Conservation (phyloP, 2,329 filamentous ascomycete species). For the Dryadomyces quercivorus region DNA sequence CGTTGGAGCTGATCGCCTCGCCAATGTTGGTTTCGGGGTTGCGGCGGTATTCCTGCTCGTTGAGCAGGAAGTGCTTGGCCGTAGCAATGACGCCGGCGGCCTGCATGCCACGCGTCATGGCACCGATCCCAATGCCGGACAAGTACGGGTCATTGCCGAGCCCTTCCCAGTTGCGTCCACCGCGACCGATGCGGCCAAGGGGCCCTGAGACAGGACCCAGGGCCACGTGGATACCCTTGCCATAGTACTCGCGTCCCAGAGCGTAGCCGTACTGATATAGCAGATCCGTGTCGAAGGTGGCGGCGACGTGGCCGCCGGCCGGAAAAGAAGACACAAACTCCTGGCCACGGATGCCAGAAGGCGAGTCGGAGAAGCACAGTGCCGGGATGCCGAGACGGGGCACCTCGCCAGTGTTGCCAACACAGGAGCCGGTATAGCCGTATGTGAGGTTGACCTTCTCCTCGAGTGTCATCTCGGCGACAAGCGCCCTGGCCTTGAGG, state of each 20-base stretch:
- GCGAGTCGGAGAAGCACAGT: conserved; percentile 60
- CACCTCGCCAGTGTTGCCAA: conserved; percentile 29
- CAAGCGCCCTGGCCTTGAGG: conserved; percentile 50
- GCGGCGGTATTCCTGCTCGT: conserved; percentile 21
- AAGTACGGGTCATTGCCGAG: conserved; percentile 55
- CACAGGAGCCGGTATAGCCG: conserved; percentile 41
- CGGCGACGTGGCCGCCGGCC: conserved; percentile 57
- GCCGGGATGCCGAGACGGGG: conserved; percentile 43
- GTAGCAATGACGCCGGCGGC: conserved; percentile 30
- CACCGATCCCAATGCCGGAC: conserved; percentile 49
- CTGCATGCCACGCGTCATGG: conserved; percentile 58
- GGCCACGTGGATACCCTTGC: conserved; percentile 62
- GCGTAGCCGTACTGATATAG: conserved; percentile 54
- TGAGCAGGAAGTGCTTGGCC: conserved; percentile 20
- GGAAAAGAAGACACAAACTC: conserved; percentile 61
- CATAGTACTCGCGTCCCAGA: conserved; percentile 60
- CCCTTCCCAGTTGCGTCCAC: conserved; percentile 51
- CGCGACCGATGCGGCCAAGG: conserved; percentile 50
- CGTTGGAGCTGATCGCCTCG: conserved; percentile 12
- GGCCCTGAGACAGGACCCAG: conserved; percentile 50
- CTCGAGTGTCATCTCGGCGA: conserved; percentile 52
- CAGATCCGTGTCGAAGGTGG: conserved; percentile 58
- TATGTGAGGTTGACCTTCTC: conserved; percentile 70
- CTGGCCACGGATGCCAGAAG: conserved; percentile 51
- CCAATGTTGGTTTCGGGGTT: not conserved